phyloP scores from a whole-genome alignment of 2,329 filamentous ascomycete species.

The Beauveria medogensis region DNA sequence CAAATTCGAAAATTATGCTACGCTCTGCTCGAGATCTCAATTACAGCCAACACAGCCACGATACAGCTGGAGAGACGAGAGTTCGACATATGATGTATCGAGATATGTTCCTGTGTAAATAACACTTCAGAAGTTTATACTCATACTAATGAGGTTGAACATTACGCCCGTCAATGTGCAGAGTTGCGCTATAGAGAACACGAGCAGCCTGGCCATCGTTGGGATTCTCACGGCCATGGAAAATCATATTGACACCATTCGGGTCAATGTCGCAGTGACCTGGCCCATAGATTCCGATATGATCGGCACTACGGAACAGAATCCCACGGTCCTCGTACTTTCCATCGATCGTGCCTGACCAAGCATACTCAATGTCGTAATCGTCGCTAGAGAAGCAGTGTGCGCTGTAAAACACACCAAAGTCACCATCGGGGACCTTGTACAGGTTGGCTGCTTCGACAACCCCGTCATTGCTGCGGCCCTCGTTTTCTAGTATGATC shows the following conservation, averaged over 20 bases:
- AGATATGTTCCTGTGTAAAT: neutral
- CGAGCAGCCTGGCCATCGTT: conserved; percentile 1
- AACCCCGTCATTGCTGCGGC: conserved; percentile 8
- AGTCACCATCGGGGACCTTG: conserved; percentile 10
- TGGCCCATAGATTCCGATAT: conserved; percentile 9
- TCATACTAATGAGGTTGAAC: neutral
- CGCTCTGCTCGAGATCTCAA: no score
- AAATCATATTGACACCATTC: conserved; percentile 11
- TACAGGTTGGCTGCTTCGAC: conserved; percentile 7
- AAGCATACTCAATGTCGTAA: conserved; percentile 11
- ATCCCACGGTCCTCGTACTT: conserved; percentile 4
- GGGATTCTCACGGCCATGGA: conserved; percentile 8
- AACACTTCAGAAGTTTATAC: neutral
- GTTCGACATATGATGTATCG: no score
- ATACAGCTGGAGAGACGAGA: no score
- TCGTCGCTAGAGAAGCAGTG: conserved; percentile 11
- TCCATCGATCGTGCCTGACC: conserved; percentile 3
- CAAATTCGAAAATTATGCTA: no score
- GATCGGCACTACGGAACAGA: conserved; percentile 2
- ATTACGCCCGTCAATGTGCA: conserved; percentile 2
- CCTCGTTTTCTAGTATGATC: conserved; percentile 6
- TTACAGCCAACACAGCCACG: no score
- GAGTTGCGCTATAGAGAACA: conserved; percentile 4
- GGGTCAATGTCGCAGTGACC: conserved; percentile 9
- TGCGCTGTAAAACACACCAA: conserved; percentile 11